Evolutionary conservation across 345 rosid genomes (phyloP).

Genomic region (Eucalyptus erythrocorys): DNA sequence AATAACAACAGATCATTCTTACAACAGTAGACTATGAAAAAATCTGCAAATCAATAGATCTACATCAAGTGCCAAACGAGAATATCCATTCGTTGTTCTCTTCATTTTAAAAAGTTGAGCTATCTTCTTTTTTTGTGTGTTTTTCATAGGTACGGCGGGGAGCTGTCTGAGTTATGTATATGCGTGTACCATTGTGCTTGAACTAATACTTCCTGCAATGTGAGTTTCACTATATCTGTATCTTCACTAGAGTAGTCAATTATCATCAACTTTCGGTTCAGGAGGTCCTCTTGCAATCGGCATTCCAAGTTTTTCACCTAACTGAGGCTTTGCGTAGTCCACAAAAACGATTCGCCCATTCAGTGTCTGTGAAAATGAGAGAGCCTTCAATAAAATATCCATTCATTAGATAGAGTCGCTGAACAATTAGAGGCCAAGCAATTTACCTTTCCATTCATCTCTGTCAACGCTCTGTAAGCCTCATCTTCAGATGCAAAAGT

Average conservation of each 20-base stretch:
- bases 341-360: slow-evolving; percentile 62
- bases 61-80: background rate
- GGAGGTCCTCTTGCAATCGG: slow-evolving; percentile 91
- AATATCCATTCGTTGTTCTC: background rate
- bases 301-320: slow-evolving; percentile 14
- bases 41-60: background rate
- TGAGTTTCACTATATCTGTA: background rate
- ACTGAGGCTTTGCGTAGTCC: slow-evolving; percentile 59
- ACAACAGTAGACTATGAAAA: background rate
- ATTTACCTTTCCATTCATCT: slow-evolving; percentile 66
- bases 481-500: slow-evolving; percentile 76
- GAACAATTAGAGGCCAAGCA: background rate
- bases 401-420: background rate
- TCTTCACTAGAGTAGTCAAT: background rate
- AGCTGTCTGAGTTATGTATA: background rate
- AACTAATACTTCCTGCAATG: background rate
- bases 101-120: background rate
- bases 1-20: background rate
- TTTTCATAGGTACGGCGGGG: background rate
- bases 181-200: background rate
- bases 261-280: background rate
- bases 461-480: slow-evolving; percentile 45
- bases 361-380: slow-evolving; percentile 21
- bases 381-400: background rate
- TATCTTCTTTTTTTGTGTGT: background rate